Evolutionary conservation across 495 filamentous ascomycete genomes (phyloP), one percentile per base, ranked within the genome.

Genomic region (Hypoxylon cercidicola): DNA sequence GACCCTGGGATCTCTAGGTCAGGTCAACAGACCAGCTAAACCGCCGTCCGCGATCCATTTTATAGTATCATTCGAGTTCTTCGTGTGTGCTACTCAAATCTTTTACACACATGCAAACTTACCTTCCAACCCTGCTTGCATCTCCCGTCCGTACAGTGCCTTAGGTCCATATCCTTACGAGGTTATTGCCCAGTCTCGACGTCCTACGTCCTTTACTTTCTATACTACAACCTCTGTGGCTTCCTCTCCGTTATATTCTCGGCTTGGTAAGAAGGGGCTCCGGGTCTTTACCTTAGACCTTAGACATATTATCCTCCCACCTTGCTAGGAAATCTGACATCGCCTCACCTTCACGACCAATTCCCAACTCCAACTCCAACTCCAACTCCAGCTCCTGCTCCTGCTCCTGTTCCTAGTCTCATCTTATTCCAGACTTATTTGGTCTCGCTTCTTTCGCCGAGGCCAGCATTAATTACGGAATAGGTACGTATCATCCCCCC

Each of bases 401-500:
- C n/a, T n/a, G n/a, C n/a, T n/a, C n/a, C n/a, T n/a, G 15, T 12
- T 23, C 16, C 46, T 30, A 10, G 25, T 5, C 10, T 11, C 25
- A 4, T 51, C 21, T 18, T 4, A 19, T 60, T 10, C 10, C 15
- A 25, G 21, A 30, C 18, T 55, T 21, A 16, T 62, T 50, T 18
- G 8, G 25, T 15, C 28, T 37, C 32, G 37, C 30, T 21, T 35
- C 37, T 9, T 11, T 45, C 5, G 20, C 9, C 44, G 30, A 11
- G 15, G 52, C 9, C 18, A 11, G 30, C 39, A 39, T 18, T 10
- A 11, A 43, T 28, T 32, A 10, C 7, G 16, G 12, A 7, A 23
- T 55, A 62, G 55, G 59, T 63, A 40, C 39, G 64, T 51, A 39
- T 18, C 34, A 9, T 63, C n/a, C n/a, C n/a, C n/a, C n/a, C n/a